A percentile compares a stretch with the other conserved stretches of the same genome.
phyloP scores from a whole-genome alignment of 495 filamentous ascomycete genomes.

The Hypoxylon fuscum region DNA sequence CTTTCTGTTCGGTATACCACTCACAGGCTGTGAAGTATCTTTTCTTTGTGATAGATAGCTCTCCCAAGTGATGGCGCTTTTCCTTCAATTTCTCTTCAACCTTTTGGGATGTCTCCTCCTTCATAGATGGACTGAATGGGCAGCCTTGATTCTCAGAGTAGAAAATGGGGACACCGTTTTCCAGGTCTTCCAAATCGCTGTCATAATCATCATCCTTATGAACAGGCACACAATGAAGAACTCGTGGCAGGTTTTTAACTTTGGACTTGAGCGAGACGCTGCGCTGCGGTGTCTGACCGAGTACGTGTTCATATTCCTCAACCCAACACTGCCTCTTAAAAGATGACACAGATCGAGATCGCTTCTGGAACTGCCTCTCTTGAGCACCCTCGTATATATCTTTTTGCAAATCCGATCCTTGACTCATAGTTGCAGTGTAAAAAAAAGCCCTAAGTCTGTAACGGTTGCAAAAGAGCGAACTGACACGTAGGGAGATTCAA shows the following conservation, averaged over 20 bases:
- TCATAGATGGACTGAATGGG: background rate
- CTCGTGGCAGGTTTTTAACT: background rate
- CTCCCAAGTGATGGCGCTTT: background rate
- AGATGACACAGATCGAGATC: background rate
- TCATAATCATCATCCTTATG: constrained; percentile 8
- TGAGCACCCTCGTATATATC: background rate
- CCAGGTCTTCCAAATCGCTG: constrained; percentile 29
- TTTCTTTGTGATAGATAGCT: background rate
- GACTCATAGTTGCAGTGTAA: constrained; percentile 1
- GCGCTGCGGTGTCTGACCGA: background rate
- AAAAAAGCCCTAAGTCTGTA: too few relatives aligned
- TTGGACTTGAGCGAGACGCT: constrained; percentile 1
- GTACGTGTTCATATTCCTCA: background rate
- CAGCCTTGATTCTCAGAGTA: background rate
- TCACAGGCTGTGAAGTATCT: constrained; percentile 14
- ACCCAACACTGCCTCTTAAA: background rate
- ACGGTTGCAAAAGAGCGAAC: too few relatives aligned
- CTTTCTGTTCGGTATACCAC: background rate
- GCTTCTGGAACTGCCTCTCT: background rate
- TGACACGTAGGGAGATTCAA: too few relatives aligned
- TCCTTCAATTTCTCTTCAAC: constrained; percentile 3
- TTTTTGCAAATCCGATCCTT: background rate
- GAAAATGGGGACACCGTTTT: constrained; percentile 19
- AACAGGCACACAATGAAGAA: background rate
- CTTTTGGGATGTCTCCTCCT: background rate